Percentiles rank a stretch among this genome's conserved stretches.
These are phyloP conservation scores for Trichoderma polysporum DNA, from an alignment of 2,329 filamentous ascomycete genomes.

Conservation along the genomic window DNA sequence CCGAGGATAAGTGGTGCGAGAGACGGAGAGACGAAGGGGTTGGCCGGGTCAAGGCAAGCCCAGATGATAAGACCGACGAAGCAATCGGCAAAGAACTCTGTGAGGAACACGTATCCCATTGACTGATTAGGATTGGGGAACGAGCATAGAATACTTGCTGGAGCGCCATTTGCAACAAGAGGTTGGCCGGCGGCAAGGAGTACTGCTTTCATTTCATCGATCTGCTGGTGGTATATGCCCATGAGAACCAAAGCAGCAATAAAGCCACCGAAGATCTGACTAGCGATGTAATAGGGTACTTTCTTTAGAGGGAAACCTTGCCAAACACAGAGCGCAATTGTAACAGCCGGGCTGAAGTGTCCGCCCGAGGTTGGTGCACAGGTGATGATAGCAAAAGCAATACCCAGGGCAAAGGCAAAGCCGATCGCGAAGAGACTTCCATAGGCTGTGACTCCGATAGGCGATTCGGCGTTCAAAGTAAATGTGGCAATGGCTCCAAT, in stretches of 20 bases:
- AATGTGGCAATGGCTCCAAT: constrained; percentile 54
- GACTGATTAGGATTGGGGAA: constrained; percentile 52
- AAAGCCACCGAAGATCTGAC: constrained; percentile 57
- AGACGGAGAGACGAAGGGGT: constrained; percentile 53
- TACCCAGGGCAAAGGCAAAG: constrained; percentile 55
- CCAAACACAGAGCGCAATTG: constrained; percentile 48
- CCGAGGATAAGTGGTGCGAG: constrained; percentile 55
- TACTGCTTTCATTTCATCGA: constrained; percentile 30
- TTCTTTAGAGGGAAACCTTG: constrained; percentile 60
- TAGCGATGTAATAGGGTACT: constrained; percentile 56
- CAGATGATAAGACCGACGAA: constrained; percentile 60
- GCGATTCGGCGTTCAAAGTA: constrained; percentile 46
- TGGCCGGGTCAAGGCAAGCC: constrained; percentile 57
- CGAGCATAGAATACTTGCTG: constrained; percentile 55
- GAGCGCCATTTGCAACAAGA: constrained; percentile 43
- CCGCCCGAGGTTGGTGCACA: constrained; percentile 55
- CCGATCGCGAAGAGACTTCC: constrained; percentile 57
- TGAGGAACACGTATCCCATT: constrained; percentile 56
- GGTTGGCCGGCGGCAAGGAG: constrained; percentile 40
- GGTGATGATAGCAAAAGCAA: constrained; percentile 59
- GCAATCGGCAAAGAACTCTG: constrained; percentile 58
- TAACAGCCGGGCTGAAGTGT: constrained; percentile 55
- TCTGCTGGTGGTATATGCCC: constrained; percentile 55
- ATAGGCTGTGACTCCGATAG: constrained; percentile 29
- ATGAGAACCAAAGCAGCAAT: constrained; percentile 55